Conservation (phyloP, 805 yeast genomes). For the Saccharomycopsis fodiens region DNA sequence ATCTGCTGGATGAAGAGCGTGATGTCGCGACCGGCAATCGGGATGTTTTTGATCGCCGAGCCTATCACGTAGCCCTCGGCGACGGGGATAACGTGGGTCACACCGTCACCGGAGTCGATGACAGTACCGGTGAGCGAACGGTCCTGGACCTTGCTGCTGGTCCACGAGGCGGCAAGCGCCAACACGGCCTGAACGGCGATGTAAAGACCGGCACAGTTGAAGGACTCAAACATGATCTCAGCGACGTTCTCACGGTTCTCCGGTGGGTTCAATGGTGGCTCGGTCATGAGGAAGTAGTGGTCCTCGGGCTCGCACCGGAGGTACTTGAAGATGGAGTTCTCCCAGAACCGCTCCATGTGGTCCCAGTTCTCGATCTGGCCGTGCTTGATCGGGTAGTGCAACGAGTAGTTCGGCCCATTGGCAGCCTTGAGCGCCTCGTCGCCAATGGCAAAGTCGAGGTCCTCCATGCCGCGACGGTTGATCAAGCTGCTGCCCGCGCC, state of each 20-base stretch:
- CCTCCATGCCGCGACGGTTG: slow-evolving; percentile 72
- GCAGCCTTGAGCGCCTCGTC: slow-evolving; percentile 91
- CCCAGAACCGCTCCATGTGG: slow-evolving; percentile 99
- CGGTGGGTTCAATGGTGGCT: slow-evolving; percentile 99
- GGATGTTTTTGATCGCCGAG: slow-evolving; percentile 92
- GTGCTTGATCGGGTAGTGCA: slow-evolving; percentile 90
- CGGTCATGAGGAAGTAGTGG: slow-evolving; percentile 90
- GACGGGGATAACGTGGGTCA: slow-evolving; percentile 97
- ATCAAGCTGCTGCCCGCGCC: slow-evolving; percentile 24
- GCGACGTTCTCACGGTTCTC: slow-evolving; percentile 98
- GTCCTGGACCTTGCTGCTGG: slow-evolving; percentile 89
- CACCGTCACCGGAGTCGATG: slow-evolving; percentile 98
- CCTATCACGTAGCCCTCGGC: slow-evolving; percentile 99
- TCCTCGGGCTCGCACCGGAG: slow-evolving; percentile 98
- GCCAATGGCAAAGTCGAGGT: slow-evolving; percentile 89
- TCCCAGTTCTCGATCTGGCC: slow-evolving; percentile 99
- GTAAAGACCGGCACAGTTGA: slow-evolving; percentile 97
- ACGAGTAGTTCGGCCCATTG: slow-evolving; percentile 81
- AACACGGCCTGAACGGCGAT: slow-evolving; percentile 98
- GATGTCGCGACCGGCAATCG: slow-evolving; percentile 98
- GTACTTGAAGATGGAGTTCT: slow-evolving; percentile 91
- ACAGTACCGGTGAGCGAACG: slow-evolving; percentile 97
- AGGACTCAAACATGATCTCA: slow-evolving; percentile 97
- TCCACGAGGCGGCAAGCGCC: slow-evolving; percentile 99
- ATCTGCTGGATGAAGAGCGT: slow-evolving; percentile 88